Base-by-base conservation (phyloP, 1,284 basidiomycete genomes). In the Austroboletus olivaceoglutinosus region DNA sequence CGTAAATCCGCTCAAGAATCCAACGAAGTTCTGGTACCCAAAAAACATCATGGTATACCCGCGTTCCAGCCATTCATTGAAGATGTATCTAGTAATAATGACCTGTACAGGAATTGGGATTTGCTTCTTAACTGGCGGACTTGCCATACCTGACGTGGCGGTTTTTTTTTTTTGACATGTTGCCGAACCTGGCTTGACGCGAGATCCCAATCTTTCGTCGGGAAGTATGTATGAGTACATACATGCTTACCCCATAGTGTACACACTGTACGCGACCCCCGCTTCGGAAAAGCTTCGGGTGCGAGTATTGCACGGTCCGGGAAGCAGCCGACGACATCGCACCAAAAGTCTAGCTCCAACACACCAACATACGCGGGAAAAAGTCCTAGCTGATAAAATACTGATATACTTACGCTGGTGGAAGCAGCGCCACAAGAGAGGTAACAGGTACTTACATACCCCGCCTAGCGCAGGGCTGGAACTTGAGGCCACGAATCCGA, bases 321-420 rank as follows among this genome's bases (percentile, higher is more conserved):
- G 19, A 39, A 40, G 41, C 25, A 30, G 34, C 31, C 22, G 27
- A 33, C 19, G 18, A n/a, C 16, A 47, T 49, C 54, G 5, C 47
- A 50, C 58, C 51, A 40, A 39, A 36, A 25, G 16, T 22, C 42
- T 43, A 40, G 42, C 31, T 33, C 46, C 50, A 43, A 11, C 45
- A 51, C 43, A 45, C 49, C 34, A 44, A 52, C 23, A 34, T 19
- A 49, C 49, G 40, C 42, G 48, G 29, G 25, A 46, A 4, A 45
- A 42, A 33, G 48, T 37, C 43, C 12, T 50, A 57, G 22, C 52
- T 47, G 53, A 67, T 69, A 68, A 68, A 48, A 68, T 66, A 69
- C 59, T 65, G 56, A 66, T 70, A 67, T 67, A 67, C 65, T 67
- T 70, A 67, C 65, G 66, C 66, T 54, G 57, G 45, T 46, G 49